Base-by-base conservation (phyloP, 2,329 filamentous ascomycete genomes). In the Dendrostoma leiphaemia region DNA sequence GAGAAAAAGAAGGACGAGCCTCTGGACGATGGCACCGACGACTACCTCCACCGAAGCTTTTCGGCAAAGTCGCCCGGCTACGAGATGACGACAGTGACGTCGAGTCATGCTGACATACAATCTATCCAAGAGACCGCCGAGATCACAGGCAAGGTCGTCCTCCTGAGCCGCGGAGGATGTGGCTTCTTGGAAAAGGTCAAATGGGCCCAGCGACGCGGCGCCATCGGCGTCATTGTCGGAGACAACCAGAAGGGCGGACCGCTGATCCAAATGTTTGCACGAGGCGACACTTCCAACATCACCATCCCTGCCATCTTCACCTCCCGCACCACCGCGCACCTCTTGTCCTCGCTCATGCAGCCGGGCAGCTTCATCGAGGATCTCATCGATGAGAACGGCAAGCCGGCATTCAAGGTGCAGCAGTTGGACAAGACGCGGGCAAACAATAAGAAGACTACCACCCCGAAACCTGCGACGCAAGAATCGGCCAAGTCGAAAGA, bases 261-360 rank as follows among this genome's bases (percentile, higher is more conserved):
- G 32, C 75, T 99, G 58, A 90, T 97, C 48, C 94, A 95, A 63
- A 99, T 99, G 94, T 97, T 96, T 69, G 94, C 94, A n/a, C 85
- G 90, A 64, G 94, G 93, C 34, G 92, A 97, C 67, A 96, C 93
- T 3, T 95, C 92, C 31, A 96, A 97, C 65, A 83, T 97, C 61
- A 91, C 91, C 1, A 97, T 99, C 51, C 92, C 94, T 1, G 90
- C 94, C 0, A 80, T 97, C 9, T 99, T 99, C 71, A 97, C 94
- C 0, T 95, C 93, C 0, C 85, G 94, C 63, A 97, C 91, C 1
- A 97, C 93, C 0, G 94, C 94, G 1, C 93, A 97, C 68, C 78
- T 99, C 13, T 79, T 99, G 15, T 96, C 92, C 1, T 91, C 92
- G 7, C 79, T 97, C 57, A 86, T 94, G 54, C 90, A 92, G 48